Conservation (phyloP, 2,329 filamentous ascomycete species). For the Fusarium sp. region DNA sequence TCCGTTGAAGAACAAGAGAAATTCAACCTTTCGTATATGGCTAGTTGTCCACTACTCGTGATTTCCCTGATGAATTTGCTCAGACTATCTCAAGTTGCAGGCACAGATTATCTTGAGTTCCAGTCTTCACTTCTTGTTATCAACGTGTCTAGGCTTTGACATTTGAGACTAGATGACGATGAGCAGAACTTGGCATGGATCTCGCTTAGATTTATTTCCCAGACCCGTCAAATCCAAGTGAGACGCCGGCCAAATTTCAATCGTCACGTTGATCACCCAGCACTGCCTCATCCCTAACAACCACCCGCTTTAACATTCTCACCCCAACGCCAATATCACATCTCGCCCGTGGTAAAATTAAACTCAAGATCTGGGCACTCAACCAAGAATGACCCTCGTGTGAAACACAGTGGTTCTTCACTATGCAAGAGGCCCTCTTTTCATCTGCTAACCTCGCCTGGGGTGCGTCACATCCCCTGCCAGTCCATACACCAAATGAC, state of each 20-base stretch:
- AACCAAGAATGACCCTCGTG: conserved; percentile 13
- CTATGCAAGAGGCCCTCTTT: conserved; percentile 30
- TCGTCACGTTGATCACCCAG: conserved; percentile 44
- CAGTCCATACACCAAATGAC: conserved; percentile 14
- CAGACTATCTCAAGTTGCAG: not conserved
- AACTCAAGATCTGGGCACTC: conserved; percentile 12
- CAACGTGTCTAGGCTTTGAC: conserved; percentile 2
- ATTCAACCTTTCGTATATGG: not conserved
- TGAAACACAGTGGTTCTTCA: conserved; percentile 32
- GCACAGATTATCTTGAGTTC: not conserved
- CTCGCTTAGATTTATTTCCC: conserved; percentile 2
- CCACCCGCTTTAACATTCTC: conserved; percentile 11
- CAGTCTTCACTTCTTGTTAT: not conserved
- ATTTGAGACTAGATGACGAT: conserved; percentile 23
- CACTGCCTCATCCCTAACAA: conserved; percentile 8
- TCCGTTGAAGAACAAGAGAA: not conserved
- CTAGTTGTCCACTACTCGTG: not conserved
- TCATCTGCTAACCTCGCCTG: conserved; percentile 15
- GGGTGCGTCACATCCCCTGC: conserved; percentile 21
- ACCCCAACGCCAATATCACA: not conserved
- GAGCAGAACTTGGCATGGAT: conserved; percentile 25
- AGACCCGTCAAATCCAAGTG: conserved; percentile 17
- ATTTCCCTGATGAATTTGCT: not conserved
- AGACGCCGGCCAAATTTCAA: conserved; percentile 46
- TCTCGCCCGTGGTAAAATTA: not conserved